These are phyloP conservation scores for Septoria linicola DNA, from an alignment of 2,329 filamentous ascomycete species.

Conservation along the genomic window DNA sequence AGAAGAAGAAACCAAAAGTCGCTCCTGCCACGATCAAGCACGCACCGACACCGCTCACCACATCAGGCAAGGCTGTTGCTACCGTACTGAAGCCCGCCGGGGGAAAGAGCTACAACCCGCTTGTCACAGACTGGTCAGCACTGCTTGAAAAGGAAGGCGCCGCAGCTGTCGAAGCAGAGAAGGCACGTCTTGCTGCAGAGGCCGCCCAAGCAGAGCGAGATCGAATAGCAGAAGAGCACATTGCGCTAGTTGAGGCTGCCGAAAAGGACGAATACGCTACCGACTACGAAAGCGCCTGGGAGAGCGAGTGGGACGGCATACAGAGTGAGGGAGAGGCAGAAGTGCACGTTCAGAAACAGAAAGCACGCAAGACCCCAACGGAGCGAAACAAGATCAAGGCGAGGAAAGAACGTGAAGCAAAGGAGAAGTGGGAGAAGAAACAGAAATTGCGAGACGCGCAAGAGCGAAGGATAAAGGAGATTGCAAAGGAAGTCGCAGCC, in stretches of 20 bases:
- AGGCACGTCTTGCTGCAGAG: constrained; percentile 66
- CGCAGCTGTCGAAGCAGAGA: constrained; percentile 76
- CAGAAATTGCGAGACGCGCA: constrained; percentile 73
- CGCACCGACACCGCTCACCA: constrained; percentile 77
- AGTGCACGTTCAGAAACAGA: constrained; percentile 66
- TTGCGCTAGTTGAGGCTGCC: constrained; percentile 72
- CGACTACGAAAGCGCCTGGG: constrained; percentile 76
- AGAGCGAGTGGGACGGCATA: constrained; percentile 71
- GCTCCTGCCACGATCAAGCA: constrained; percentile 73
- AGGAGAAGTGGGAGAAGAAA: constrained; percentile 71
- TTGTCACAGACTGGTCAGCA: constrained; percentile 79
- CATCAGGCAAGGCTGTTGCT: constrained; percentile 74
- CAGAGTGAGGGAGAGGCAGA: constrained; percentile 58
- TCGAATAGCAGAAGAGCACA: constrained; percentile 70
- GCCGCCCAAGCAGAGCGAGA: constrained; percentile 65
- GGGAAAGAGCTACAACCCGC: constrained; percentile 89
- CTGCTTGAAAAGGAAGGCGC: constrained; percentile 72
- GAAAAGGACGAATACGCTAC: constrained; percentile 66
- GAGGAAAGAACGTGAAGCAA: constrained; percentile 81
- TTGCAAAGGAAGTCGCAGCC: constrained; percentile 63
- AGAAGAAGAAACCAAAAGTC: constrained; percentile 60
- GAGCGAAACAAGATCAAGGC: constrained; percentile 87
- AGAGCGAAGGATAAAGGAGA: constrained; percentile 67
- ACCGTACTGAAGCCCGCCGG: constrained; percentile 76
- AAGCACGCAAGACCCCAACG: constrained; percentile 78